Evolutionary conservation across 75 land plant species (phyloP).

Genomic region (Picea glauca): DNA sequence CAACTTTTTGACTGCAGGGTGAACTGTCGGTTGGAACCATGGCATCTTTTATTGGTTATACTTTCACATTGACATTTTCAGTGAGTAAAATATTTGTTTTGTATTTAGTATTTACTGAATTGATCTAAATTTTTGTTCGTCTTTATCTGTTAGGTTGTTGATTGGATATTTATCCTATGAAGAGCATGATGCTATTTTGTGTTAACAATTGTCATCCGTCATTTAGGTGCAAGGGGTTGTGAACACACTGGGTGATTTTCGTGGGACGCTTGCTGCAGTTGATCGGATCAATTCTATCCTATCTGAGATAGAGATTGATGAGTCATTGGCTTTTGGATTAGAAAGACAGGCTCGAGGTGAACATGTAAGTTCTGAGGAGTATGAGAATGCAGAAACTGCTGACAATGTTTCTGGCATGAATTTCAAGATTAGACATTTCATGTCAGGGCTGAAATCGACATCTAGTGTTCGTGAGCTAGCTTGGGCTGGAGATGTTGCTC

Average conservation of each 20-base stretch:
- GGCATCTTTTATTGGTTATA: constrained; percentile 98
- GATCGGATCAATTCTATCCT: constrained; percentile 79
- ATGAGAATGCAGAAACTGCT: constrained; percentile 26
- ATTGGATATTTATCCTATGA: constrained; percentile 8
- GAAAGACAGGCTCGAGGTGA: constrained; percentile 52
- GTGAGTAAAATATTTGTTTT: constrained; percentile 46
- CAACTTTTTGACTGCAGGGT: constrained; percentile 51
- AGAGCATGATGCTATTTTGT: not conserved
- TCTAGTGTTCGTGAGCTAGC: constrained; percentile 52
- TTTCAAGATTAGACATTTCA: constrained; percentile 16
- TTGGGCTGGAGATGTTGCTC: constrained; percentile 76
- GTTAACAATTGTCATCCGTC: not conserved
- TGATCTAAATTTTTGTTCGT: not conserved
- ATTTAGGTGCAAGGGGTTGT: constrained; percentile 96
- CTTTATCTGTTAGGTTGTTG: not conserved
- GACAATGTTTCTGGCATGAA: constrained; percentile 16
- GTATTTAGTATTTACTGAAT: not conserved
- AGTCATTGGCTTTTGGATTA: constrained; percentile 76
- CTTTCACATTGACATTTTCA: constrained; percentile 96
- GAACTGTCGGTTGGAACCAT: constrained; percentile 86
- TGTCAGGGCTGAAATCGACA: constrained; percentile 43
- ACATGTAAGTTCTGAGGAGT: not conserved
- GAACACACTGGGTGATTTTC: constrained; percentile 88
- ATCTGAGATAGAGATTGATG: constrained; percentile 62
- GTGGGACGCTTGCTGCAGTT: constrained; percentile 69